phyloP scores from a whole-genome alignment of 2,329 filamentous ascomycete species.

The Arthrobotrys megalospora region DNA sequence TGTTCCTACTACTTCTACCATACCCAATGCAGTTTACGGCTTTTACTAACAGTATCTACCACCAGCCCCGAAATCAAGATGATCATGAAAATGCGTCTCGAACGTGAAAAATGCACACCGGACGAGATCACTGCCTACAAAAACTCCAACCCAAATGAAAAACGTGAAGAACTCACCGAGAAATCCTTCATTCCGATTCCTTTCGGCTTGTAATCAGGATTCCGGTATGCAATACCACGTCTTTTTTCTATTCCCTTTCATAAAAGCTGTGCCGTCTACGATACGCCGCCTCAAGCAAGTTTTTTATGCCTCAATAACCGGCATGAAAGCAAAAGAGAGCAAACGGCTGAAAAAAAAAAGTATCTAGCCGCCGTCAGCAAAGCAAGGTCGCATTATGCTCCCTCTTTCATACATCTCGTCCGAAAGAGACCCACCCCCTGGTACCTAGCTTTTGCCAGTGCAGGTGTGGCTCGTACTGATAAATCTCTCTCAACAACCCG shows the following conservation, averaged over 20 bases:
- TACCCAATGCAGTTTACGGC: too few relatives aligned
- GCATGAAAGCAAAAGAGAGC: background rate
- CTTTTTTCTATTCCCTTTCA: too few relatives aligned
- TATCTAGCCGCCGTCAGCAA: background rate
- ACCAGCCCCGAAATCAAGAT: conserved; percentile 73
- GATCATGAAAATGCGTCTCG: conserved; percentile 72
- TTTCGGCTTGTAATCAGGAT: conserved; percentile 21
- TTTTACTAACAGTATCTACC: conserved; percentile 1
- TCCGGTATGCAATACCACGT: background rate
- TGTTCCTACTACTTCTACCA: background rate
- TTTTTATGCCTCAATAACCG: conserved; percentile 27
- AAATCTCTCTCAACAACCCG: background rate
- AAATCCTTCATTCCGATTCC: conserved; percentile 18
- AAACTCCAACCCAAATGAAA: conserved; percentile 14
- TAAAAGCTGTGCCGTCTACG: background rate
- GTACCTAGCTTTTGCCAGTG: background rate
- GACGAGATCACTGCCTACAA: conserved; percentile 34
- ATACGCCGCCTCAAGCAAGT: background rate
- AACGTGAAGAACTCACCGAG: conserved; percentile 25
- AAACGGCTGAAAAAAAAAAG: background rate
- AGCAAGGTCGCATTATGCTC: conserved; percentile 5
- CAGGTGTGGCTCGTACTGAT: background rate
- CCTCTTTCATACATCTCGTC: conserved; percentile 7
- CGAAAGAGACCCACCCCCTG: conserved; percentile 1
- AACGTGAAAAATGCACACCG: conserved; percentile 64